phyloP scores from a whole-genome alignment of 2,329 filamentous ascomycete genomes.

The Pseudogymnoascus sp. region DNA sequence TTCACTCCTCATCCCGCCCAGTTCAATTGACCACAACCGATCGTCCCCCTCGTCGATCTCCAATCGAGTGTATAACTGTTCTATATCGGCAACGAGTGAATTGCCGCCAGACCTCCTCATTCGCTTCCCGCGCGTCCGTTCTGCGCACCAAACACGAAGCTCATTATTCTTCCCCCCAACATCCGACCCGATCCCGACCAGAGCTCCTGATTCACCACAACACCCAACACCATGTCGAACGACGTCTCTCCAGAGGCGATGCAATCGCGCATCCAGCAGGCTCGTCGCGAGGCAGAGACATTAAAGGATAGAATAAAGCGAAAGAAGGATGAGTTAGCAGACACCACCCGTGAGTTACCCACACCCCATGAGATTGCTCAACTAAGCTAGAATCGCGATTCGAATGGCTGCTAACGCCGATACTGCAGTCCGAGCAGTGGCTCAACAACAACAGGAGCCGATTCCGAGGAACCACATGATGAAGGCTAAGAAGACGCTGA shows the following conservation, averaged over 20 bases:
- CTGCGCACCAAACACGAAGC: constrained; percentile 11
- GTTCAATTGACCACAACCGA: constrained; percentile 4
- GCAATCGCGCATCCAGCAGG: constrained; percentile 87
- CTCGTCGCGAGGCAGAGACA: constrained; percentile 93
- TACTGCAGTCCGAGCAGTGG: constrained; percentile 74
- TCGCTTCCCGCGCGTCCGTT: constrained; percentile 15
- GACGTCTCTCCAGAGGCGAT: constrained; percentile 68
- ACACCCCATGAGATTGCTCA: neutral
- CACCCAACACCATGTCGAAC: constrained; percentile 31
- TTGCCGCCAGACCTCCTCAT: neutral
- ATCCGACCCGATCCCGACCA: constrained; percentile 5
- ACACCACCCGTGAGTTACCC: constrained; percentile 78
- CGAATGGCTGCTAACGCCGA: neutral
- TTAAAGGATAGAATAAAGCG: constrained; percentile 98
- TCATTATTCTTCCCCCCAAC: constrained; percentile 3
- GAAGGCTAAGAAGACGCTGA: constrained; percentile 94
- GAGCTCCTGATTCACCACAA: constrained; percentile 10
- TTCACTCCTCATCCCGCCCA: neutral
- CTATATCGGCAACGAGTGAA: neutral
- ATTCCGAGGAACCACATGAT: constrained; percentile 87
- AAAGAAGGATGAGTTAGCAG: constrained; percentile 98
- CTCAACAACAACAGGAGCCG: constrained; percentile 83
- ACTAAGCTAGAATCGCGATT: neutral
- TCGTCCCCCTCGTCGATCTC: constrained; percentile 1
- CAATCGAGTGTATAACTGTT: constrained; percentile 3